phyloP scores from a whole-genome alignment of 169 alveolate genomes.

The Plasmodium vinckei region DNA sequence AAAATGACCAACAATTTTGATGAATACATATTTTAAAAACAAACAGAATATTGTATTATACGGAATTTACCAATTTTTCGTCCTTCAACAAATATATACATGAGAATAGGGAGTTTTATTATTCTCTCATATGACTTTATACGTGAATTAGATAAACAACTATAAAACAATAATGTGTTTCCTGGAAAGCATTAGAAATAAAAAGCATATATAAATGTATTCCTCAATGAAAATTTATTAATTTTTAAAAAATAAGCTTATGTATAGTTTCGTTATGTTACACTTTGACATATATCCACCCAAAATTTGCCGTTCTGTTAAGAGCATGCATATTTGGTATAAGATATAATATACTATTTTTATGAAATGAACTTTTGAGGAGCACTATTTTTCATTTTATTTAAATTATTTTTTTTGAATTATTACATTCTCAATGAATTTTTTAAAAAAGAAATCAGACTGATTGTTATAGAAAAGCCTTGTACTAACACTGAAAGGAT shows the following conservation, averaged over 20 bases:
- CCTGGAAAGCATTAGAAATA: constrained; percentile 50
- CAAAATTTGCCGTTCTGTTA: too few relatives aligned
- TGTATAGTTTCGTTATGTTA: background rate
- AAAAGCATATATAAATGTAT: background rate
- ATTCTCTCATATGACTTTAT: background rate
- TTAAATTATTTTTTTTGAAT: constrained; percentile 16
- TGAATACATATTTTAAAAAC: too few relatives aligned
- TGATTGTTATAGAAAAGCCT: constrained; percentile 51
- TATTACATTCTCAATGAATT: constrained; percentile 43
- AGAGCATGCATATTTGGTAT: too few relatives aligned
- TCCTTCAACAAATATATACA: background rate
- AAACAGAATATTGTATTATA: too few relatives aligned
- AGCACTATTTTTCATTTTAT: background rate
- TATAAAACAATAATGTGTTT: constrained; percentile 31
- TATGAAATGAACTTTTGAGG: background rate
- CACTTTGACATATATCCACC: too few relatives aligned
- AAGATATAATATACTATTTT: background rate
- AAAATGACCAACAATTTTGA: too few relatives aligned
- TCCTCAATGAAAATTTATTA: background rate
- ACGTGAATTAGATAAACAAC: constrained; percentile 68
- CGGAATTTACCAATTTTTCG: background rate
- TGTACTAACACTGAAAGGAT: constrained; percentile 34
- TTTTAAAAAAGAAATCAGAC: constrained; percentile 65
- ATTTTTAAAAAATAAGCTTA: background rate
- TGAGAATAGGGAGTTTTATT: background rate